These are phyloP conservation scores for Phaeosphaeriaceae sp. DNA, from an alignment of 2,329 filamentous ascomycete genomes.

Conservation along the genomic window DNA sequence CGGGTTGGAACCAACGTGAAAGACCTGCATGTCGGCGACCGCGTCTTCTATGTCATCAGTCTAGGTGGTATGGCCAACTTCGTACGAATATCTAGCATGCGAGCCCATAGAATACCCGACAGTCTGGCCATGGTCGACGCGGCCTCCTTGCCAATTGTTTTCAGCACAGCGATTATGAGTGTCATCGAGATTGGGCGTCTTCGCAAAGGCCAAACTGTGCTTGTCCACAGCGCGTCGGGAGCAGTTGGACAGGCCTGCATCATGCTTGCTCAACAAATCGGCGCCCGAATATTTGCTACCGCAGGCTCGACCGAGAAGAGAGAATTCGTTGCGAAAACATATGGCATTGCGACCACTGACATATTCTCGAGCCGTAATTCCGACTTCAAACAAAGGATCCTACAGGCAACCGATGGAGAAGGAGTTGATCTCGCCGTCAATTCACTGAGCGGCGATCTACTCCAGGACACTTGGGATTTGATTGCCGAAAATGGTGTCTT, in stretches of 20 bases:
- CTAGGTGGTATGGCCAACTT: no score
- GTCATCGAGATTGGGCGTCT: slow-evolving; percentile 20
- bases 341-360: background rate
- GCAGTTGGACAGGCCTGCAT: slow-evolving; percentile 32
- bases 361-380: background rate
- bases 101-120: background rate
- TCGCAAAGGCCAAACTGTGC: slow-evolving; percentile 33
- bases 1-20: background rate
- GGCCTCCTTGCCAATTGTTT: background rate
- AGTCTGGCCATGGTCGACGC: background rate
- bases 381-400: background rate
- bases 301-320: slow-evolving; percentile 5
- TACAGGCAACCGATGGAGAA: slow-evolving; percentile 3
- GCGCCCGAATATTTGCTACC: slow-evolving; percentile 17
- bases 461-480: slow-evolving; percentile 51
- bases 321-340: background rate
- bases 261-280: slow-evolving; percentile 16
- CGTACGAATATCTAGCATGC: no score
- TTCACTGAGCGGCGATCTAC: slow-evolving; percentile 20
- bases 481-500: slow-evolving; percentile 41
- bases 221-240: slow-evolving; percentile 37
- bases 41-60: background rate
- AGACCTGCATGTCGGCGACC: background rate
- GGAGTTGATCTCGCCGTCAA: slow-evolving; percentile 42
- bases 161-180: background rate